Percentiles rank a stretch among this genome's conserved stretches.
Evolutionary conservation across 108 stramenopile species (phyloP).

Genomic region (Pseudonitzschia pungens): DNA sequence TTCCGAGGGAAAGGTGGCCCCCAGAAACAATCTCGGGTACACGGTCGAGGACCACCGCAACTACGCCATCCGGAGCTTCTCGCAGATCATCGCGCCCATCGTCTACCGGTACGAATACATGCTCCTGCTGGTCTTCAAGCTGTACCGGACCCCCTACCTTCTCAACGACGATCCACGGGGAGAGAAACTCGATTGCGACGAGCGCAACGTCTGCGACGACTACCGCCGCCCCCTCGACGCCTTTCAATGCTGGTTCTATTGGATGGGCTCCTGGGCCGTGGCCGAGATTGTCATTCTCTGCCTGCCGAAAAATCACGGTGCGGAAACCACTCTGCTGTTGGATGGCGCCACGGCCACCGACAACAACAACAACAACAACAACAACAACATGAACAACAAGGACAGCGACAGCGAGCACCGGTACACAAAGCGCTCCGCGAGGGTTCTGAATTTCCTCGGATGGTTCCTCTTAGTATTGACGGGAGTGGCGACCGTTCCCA

Average conservation of each 20-base stretch:
- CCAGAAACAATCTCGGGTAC: not conserved
- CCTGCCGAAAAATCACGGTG: slow-evolving; percentile 13
- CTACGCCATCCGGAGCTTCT: slow-evolving; percentile 39
- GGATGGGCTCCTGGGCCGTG: slow-evolving; percentile 23
- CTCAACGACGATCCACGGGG: not conserved
- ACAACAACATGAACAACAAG: not conserved
- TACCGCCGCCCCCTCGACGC: slow-evolving; percentile 21
- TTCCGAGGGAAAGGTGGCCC: not conserved
- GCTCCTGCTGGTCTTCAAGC: not conserved
- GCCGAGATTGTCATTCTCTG: slow-evolving; percentile 31
- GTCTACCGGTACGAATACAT: slow-evolving; percentile 44
- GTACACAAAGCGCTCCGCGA: not conserved
- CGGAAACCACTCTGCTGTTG: not conserved
- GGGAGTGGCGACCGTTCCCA: not conserved
- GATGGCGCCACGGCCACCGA: too few relatives aligned
- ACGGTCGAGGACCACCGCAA: slow-evolving; percentile 27
- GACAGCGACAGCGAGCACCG: not conserved
- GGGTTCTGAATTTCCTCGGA: slow-evolving; percentile 19
- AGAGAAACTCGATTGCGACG: not conserved
- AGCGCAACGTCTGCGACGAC: slow-evolving; percentile 17
- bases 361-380: not conserved
- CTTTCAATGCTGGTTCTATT: slow-evolving; percentile 28
- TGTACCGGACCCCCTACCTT: not conserved
- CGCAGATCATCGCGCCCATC: slow-evolving; percentile 39
- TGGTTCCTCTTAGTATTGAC: slow-evolving; percentile 12